These are phyloP conservation scores for Mitragyna speciosa DNA, from an alignment of 257 asterid genomes.

Conservation along the genomic window DNA sequence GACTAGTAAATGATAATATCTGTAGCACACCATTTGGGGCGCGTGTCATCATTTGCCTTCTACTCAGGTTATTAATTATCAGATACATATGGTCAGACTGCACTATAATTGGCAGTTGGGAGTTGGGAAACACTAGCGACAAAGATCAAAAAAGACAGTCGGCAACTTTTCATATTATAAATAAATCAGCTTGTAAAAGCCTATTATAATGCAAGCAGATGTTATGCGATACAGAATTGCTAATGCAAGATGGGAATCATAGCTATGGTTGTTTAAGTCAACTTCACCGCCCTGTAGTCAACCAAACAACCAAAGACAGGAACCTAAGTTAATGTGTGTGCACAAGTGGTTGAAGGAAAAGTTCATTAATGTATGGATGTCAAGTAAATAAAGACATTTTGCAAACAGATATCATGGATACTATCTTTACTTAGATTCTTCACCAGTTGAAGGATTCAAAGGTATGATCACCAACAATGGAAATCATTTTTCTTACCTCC, in stretches of 20 bases:
- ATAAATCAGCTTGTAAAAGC: background rate
- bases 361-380: background rate
- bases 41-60: no score
- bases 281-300: no score
- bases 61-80: background rate
- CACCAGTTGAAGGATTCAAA: background rate
- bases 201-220: background rate
- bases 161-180: background rate
- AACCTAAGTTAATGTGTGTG: no score
- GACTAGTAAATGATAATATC: no score
- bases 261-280: background rate
- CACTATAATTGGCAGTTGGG: background rate
- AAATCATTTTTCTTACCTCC: background rate
- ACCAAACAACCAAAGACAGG: no score
- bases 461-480: background rate
- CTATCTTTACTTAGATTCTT: no score
- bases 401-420: no score
- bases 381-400: background rate
- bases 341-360: background rate
- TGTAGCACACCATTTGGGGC: no score
- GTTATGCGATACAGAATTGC: background rate
- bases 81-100: no score
- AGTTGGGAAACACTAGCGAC: background rate
- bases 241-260: background rate
- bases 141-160: background rate